Base-by-base conservation (phyloP, 176 grass and related monocot species). In the Musa schizocarpa region DNA sequence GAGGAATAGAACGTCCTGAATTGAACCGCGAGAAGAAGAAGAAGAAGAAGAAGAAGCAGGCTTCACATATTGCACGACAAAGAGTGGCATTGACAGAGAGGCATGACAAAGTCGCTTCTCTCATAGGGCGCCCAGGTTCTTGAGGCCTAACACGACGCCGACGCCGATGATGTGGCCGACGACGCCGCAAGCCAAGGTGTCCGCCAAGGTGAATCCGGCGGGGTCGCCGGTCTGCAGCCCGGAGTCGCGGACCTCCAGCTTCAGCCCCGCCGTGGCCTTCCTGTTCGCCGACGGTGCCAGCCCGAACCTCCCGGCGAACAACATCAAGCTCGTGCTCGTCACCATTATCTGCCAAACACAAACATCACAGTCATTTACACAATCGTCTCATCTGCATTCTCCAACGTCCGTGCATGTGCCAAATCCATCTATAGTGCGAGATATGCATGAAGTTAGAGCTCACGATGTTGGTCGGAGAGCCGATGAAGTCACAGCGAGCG, bases 211-310 rank as follows among this genome's bases (percentile, higher is more conserved):
- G 90, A 98, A 98, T 17, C 95, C 95, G 57, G 95, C 90, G 2
- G 95, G 94, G 77, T 93, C 95, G 50, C 88, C 90, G 1, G 86
- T 93, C 95, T 93, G 95, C 76, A 98, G 88, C 4, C 95, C 95
- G 14, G 95, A 91, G 77, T 98, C 90, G 12, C 80, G 88, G 26
- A 80, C 86, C 86, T 93, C 95, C 21, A 91, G 84, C 82, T 93
- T 91, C n/a, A 93, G 86, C 74, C 94, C 94, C 12, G 88, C 90
- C 52, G 90, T 98, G 11, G 95, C 80, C 80, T 94, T 93, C 82
- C 90, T 67, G 88, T 94, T 98, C 69, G 95, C 90, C 71, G 95
- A 94, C 49, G 95, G 95, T n/a, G 95, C 95, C 63, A 98, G 82
- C 25, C 95, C 95, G 73, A 98, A 98, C 72, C 95, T 74, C 11